Evolutionary conservation across 2,329 filamentous ascomycete genomes (phyloP).

Genomic region (Alternaria arbusti): DNA sequence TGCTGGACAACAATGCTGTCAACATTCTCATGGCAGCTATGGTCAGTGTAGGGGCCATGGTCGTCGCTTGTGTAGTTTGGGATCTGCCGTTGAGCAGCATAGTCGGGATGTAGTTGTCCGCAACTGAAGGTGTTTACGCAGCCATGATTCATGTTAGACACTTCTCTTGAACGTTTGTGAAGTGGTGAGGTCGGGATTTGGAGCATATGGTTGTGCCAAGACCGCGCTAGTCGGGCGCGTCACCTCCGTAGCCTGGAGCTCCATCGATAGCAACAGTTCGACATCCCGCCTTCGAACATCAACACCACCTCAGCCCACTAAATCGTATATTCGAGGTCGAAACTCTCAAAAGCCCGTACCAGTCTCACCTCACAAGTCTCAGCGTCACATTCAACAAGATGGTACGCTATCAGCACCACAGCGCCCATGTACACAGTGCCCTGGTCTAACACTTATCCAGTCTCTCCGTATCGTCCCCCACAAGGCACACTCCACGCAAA

Average conservation of each 20-base stretch:
- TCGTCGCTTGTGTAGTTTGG: conserved; percentile 41
- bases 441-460: conserved; percentile 53
- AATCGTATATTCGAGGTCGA: neutral
- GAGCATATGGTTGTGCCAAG: conserved; percentile 29
- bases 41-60: conserved; percentile 83
- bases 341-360: no score
- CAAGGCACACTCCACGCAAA: conserved; percentile 63
- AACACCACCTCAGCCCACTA: neutral
- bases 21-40: conserved; percentile 88
- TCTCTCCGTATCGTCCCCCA: conserved; percentile 88
- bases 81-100: conserved; percentile 38
- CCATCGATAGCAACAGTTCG: conserved; percentile 12
- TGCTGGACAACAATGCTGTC: conserved; percentile 94
- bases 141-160: neutral
- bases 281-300: conserved; percentile 9
- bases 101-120: conserved; percentile 14
- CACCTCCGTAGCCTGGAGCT: conserved; percentile 30
- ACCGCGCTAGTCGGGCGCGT: conserved; percentile 38
- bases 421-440: neutral
- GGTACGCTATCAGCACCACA: conserved; percentile 10
- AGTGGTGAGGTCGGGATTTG: neutral
- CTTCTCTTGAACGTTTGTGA: neutral
- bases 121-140: neutral
- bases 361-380: neutral
- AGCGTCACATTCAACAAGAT: conserved; percentile 12